Base-by-base conservation (phyloP, 192 early-diverging fungal genomes). In the Linnemannia exigua region DNA sequence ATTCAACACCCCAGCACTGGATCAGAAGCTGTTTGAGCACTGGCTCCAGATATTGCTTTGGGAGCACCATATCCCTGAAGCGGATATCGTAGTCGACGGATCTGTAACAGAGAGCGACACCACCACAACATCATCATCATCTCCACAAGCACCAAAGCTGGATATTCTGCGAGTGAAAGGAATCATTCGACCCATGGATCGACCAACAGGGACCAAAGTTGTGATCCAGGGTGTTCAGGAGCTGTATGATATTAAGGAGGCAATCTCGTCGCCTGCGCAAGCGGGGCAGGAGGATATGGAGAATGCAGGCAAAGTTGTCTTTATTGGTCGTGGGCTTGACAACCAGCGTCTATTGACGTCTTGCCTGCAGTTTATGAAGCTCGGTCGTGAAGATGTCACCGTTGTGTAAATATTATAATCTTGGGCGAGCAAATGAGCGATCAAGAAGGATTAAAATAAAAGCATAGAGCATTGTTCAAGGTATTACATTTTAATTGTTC, bases 41-140 rank as follows among this genome's bases (percentile, higher is more conserved):
- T 97, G 96, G 96, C 85, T 97, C 7, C 96, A 95, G 78, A 80
- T 87, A 61, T 80, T 97, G 50, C 83, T 94, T 17, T 94, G 93
- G 93, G 93, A 94, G 16, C 89, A 91, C 19, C 84, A 82, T 5
- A 88, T 94, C 33, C 92, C 93, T 9, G 81, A 87, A 17, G 22
- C 19, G 28, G 58, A 63, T 5, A 54, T 47, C 38, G 31, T 44
- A 7, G 58, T 48, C 25, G 20, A 37, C 8, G 28, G 31, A 41
- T 44, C 36, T 48, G 31, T 73, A 31, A 22, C 2, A 37, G 54
- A 73, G 2, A 58, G 9, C 58, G 28, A 63, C 58, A 63, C 77
- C 31, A 58, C 51, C 6, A 6, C 75, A 35, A 17, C 70, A 58
- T 20, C 22, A 63, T 63, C 41, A 44, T 44, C 41, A 8, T 5